phyloP scores from a whole-genome alignment of 306 rosid genomes.

The Prosopis cineraria region DNA sequence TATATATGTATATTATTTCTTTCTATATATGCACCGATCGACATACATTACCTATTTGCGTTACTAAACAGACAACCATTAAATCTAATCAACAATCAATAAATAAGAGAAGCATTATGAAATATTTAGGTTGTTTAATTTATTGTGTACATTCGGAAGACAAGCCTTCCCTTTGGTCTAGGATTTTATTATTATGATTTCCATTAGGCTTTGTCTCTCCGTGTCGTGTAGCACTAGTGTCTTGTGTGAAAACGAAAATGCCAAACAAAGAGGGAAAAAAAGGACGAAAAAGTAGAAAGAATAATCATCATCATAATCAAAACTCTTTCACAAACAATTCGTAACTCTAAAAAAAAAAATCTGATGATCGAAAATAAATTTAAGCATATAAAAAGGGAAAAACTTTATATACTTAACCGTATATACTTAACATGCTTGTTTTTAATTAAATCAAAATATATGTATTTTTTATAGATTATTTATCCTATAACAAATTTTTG shows the following conservation, averaged over 20 bases:
- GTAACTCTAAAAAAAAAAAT: neutral
- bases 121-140: slow-evolving; percentile 14
- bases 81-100: slow-evolving; percentile 5
- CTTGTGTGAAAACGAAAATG: neutral
- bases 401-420: too few relatives aligned
- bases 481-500: too few relatives aligned
- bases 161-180: slow-evolving; percentile 38
- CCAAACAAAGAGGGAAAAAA: neutral
- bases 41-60: neutral
- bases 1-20: neutral
- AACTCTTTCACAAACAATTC: neutral
- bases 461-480: too few relatives aligned
- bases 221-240: slow-evolving; percentile 32
- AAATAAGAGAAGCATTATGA: neutral
- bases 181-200: slow-evolving; percentile 42
- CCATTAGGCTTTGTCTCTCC: slow-evolving; percentile 56
- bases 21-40: neutral
- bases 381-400: too few relatives aligned
- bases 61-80: neutral
- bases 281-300: neutral
- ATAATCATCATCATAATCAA: neutral
- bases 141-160: slow-evolving; percentile 40
- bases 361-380: too few relatives aligned
- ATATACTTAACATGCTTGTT: too few relatives aligned
- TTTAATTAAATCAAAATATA: too few relatives aligned